A percentile compares a stretch with the other conserved stretches of the same genome.
Conservation (phyloP, 2,329 filamentous ascomycete genomes). For the Botrytis paeoniae region DNA sequence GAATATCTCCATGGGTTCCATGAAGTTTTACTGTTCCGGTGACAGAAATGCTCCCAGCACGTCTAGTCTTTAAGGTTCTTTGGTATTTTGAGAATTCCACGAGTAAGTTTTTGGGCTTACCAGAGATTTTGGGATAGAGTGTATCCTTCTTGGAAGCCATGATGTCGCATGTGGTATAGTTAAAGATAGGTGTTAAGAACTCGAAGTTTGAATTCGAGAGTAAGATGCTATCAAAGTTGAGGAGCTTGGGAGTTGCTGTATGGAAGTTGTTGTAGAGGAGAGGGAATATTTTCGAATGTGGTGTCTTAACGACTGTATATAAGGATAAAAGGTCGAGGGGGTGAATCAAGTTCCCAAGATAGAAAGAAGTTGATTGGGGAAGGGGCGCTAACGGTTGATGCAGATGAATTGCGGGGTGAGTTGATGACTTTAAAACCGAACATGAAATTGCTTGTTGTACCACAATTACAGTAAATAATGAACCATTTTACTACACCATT, state of each 20-base stretch:
- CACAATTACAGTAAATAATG: background rate
- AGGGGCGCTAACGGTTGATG: background rate
- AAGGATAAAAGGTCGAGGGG: background rate
- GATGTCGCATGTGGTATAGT: background rate
- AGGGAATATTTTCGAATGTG: background rate
- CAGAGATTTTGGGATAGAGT: background rate
- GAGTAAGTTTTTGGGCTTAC: conserved; percentile 1
- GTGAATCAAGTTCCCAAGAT: background rate
- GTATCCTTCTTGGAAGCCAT: background rate
- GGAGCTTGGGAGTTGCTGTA: background rate
- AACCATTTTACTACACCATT: background rate
- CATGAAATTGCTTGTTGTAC: background rate
- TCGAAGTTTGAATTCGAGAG: background rate
- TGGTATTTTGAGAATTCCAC: conserved; percentile 4
- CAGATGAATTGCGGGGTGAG: background rate
- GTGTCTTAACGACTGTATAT: background rate
- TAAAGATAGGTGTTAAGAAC: background rate
- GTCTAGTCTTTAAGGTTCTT: background rate
- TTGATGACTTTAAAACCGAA: background rate
- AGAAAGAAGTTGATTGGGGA: background rate
- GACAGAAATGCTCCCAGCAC: conserved; percentile 14
- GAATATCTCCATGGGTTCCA: conserved; percentile 30
- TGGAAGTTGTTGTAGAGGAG: background rate
- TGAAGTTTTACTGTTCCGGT: conserved; percentile 32
- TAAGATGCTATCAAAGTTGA: background rate